Conservation (phyloP, 345 rosid genomes). For the Ceriops decandra region DNA sequence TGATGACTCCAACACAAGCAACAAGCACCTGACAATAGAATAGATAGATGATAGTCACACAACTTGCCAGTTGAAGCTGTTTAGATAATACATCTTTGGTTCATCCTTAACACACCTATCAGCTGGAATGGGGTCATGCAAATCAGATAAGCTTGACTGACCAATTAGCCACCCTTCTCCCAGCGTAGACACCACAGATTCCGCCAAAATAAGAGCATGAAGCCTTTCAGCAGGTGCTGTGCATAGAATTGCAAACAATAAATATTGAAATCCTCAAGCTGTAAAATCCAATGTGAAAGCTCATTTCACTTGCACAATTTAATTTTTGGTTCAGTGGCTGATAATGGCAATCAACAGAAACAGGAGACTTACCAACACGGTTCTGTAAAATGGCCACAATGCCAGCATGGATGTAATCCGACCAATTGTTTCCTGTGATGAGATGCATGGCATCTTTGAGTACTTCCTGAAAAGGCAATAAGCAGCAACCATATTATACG, state of each 20-base stretch:
- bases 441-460: slow-evolving; percentile 53
- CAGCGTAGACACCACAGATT: slow-evolving; percentile 52
- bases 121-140: slow-evolving; percentile 49
- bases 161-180: slow-evolving; percentile 76
- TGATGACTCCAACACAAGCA: slow-evolving; percentile 80
- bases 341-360: no score
- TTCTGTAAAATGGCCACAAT: slow-evolving; percentile 76
- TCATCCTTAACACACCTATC: slow-evolving; percentile 45
- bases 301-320: no score
- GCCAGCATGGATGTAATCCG: slow-evolving; percentile 58
- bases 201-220: slow-evolving; percentile 79
- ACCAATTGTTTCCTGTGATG: slow-evolving; percentile 52
- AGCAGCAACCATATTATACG: slow-evolving; percentile 9
- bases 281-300: background rate
- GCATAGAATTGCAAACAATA: slow-evolving; percentile 14
- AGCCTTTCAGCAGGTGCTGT: slow-evolving; percentile 80
- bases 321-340: no score
- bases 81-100: background rate
- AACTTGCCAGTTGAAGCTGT: background rate
- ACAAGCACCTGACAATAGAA: slow-evolving; percentile 59
- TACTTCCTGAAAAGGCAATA: slow-evolving; percentile 38
- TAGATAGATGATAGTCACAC: background rate
- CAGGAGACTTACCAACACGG: slow-evolving; percentile 62
- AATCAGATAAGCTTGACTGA: slow-evolving; percentile 45
- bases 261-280: background rate